These are phyloP conservation scores for Coniophora puteana DNA, from an alignment of 1,284 basidiomycete genomes.

Conservation along the genomic window DNA sequence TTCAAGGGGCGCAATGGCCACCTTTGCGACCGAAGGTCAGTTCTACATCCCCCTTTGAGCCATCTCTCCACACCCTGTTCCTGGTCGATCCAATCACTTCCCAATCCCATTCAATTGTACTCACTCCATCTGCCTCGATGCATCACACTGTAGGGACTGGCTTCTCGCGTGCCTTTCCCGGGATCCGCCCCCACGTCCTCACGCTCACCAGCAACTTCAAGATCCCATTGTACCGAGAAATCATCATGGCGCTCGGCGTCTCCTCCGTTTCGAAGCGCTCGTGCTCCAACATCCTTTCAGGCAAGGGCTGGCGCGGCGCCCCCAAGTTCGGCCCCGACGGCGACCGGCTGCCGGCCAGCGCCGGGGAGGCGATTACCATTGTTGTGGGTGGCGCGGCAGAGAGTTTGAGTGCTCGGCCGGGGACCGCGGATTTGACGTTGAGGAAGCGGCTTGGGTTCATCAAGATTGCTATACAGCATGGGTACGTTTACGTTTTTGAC, in stretches of 20 bases:
- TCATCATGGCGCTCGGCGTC: slow-evolving; percentile 82
- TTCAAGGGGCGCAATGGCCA: slow-evolving; percentile 84
- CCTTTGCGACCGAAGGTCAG: slow-evolving; percentile 88
- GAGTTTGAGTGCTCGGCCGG: slow-evolving; percentile 89
- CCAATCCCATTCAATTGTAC: neutral
- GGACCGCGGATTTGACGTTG: slow-evolving; percentile 92
- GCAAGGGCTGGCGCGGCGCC: too few species aligned
- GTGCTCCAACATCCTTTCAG: slow-evolving; percentile 81
- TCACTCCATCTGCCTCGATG: too few species aligned
- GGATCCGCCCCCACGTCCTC: slow-evolving; percentile 89
- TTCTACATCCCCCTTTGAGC: slow-evolving; percentile 6
- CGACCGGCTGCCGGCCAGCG: slow-evolving; percentile 44
- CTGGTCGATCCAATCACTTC: slow-evolving; percentile 8
- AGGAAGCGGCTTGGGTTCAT: slow-evolving; percentile 89
- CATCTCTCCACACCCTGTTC: slow-evolving; percentile 3
- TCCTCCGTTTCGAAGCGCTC: slow-evolving; percentile 90
- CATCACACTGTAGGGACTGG: slow-evolving; percentile 77
- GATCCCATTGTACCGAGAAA: slow-evolving; percentile 91
- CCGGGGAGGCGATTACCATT: slow-evolving; percentile 82
- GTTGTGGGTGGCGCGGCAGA: slow-evolving; percentile 97
- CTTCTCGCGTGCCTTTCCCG: slow-evolving; percentile 90
- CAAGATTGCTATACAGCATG: slow-evolving; percentile 93
- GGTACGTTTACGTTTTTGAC: slow-evolving; percentile 42
- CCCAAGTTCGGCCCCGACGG: neutral
- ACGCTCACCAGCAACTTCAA: slow-evolving; percentile 90